Percentiles rank a stretch among this genome's conserved stretches.
Evolutionary conservation across 306 rosid genomes (phyloP).

Genomic region (Quercus engelmannii): DNA sequence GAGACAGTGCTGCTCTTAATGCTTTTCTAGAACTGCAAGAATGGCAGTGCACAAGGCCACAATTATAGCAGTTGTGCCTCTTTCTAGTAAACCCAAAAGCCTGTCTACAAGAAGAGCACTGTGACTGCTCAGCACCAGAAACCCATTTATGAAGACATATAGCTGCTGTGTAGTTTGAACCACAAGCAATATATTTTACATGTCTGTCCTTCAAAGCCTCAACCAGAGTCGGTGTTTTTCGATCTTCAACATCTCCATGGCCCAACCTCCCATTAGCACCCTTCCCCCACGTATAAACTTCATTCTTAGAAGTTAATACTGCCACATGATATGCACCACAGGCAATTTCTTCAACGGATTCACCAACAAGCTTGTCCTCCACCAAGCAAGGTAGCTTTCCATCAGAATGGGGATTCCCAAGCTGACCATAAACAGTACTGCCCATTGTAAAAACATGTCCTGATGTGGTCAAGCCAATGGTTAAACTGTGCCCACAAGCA

Average conservation of each 20-base stretch:
- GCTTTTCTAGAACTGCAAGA: conserved; percentile 94
- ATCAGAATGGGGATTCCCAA: conserved; percentile 85
- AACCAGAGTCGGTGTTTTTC: conserved; percentile 77
- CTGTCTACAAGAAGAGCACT: conserved; percentile 96
- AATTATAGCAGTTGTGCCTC: conserved; percentile 97
- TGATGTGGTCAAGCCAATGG: conserved; percentile 82
- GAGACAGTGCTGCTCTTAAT: conserved; percentile 84
- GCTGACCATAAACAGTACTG: conserved; percentile 98
- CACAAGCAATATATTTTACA: conserved; percentile 88
- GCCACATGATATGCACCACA: conserved; percentile 98
- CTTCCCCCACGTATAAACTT: conserved; percentile 99
- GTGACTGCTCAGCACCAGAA: conserved; percentile 93
- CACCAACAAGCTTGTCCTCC: conserved; percentile 69
- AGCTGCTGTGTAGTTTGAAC: conserved; percentile 86
- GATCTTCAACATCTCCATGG: conserved; percentile 96
- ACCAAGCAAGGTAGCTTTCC: conserved; percentile 89
- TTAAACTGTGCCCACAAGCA: conserved; percentile 95
- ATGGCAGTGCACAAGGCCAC: conserved; percentile 99
- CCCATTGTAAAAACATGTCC: conserved; percentile 93
- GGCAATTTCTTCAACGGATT: conserved; percentile 75
- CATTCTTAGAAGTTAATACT: conserved; percentile 81
- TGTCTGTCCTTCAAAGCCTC: conserved; percentile 91
- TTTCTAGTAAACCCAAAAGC: conserved; percentile 95
- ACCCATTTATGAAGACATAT: conserved; percentile 99
- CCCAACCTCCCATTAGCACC: conserved; percentile 99